Evolutionary conservation across 2,329 filamentous ascomycete species (phyloP), one percentile per base, ranked within the genome.

Genomic region (Phaeomoniella chlamydospora): DNA sequence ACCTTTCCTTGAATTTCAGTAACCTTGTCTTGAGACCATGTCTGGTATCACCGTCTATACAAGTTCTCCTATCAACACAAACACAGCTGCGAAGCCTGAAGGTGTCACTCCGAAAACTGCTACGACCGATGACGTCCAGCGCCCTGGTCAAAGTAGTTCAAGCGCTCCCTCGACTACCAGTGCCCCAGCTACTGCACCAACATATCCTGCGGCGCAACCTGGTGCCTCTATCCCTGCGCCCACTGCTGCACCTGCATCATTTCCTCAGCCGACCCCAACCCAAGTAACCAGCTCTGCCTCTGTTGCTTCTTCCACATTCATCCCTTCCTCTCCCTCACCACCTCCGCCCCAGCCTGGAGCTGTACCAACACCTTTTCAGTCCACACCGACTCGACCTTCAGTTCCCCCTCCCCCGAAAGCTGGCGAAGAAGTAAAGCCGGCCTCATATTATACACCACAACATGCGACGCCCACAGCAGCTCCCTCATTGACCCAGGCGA

Each of bases 21-120:
- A n/a, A n/a, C n/a, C n/a, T n/a, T n/a, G n/a, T n/a, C n/a, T 18
- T 10, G 15, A 5, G 14, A 18, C 10, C n/a, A 34, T 34, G 32
- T 18, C 32, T 9, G 14, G 14, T 34, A 18, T 48, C 18, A 38
- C 42, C 14, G 37, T 46, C 17, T 41, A 48, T 36, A 43, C 41
- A 4, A 32, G 42, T 13, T 46, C 43, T 15, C 45, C 45, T 15
- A 42, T 46, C 26, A 47, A 45, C 39, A 41, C 41, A 15, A 39
- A 39, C 19, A 38, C 43, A 29, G 43, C 39, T 30, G 39, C 38
- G 17, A 36, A 37, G 30, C 6, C 15, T 6, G 30, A 32, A 6
- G 22, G 22, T 26, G 43, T 44, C 32, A 40, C 40, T 9, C 37
- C 37, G 13, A 10, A 13, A n/a, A 15, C 11, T n/a, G 10, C 17